A percentile compares a stretch with the other conserved stretches of the same genome.
phyloP scores from a whole-genome alignment of 305 asterid species.

The Fraxinus sp. region DNA sequence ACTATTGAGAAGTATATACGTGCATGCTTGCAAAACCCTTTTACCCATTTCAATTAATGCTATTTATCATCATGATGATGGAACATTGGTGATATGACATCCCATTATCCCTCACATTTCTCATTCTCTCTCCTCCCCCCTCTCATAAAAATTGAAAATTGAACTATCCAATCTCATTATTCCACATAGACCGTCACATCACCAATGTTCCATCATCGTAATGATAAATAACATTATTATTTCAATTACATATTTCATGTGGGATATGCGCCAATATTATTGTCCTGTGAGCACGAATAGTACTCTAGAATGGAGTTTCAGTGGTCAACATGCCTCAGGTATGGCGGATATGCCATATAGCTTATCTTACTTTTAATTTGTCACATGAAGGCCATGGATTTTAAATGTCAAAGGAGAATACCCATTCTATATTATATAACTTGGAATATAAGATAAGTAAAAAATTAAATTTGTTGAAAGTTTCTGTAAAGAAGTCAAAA shows the following conservation, averaged over 20 bases:
- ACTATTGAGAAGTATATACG: not conserved
- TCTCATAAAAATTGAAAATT: no score
- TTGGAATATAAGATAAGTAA: not conserved
- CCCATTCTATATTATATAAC: not conserved
- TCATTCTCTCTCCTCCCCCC: no score
- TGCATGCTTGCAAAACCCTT: not conserved
- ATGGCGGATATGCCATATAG: not conserved
- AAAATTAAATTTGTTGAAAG: not conserved
- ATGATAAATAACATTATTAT: no score
- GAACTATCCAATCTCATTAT: no score
- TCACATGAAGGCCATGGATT: not conserved
- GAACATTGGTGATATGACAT: no score
- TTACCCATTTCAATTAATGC: not conserved
- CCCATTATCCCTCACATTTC: no score
- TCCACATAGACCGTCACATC: no score
- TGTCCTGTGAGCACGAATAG: not conserved
- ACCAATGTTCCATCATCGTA: no score
- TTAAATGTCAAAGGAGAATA: not conserved
- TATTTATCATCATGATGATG: no score
- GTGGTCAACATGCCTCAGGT: not conserved
- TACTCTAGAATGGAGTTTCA: not conserved
- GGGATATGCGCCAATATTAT: not conserved
- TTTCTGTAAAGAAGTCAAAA: not conserved
- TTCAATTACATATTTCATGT: no score
- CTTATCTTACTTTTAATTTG: not conserved